Percentiles rank a stretch among this genome's conserved stretches.
phyloP scores from a whole-genome alignment of 768 basidiomycete species.

The Fistulinella prunicolor region DNA sequence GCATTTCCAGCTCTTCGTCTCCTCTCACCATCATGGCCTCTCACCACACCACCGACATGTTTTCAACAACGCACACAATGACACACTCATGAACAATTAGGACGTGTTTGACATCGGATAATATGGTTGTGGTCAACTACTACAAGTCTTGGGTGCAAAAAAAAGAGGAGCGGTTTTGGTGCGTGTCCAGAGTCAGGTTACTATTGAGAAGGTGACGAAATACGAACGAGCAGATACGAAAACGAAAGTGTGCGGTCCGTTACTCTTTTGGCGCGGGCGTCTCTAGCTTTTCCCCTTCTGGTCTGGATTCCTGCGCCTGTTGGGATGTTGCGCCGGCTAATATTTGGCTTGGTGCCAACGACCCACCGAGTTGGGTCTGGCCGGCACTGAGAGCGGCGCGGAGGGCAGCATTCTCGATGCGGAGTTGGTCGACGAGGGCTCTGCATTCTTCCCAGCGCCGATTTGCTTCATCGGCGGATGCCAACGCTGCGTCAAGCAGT shows the following conservation, averaged over 20 bases:
- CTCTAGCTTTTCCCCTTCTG: constrained; percentile 30
- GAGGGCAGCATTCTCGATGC: constrained; percentile 78
- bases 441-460: constrained; percentile 89
- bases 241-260: background rate
- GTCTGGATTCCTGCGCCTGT: constrained; percentile 19
- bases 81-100: background rate
- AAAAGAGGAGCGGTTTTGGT: constrained; percentile 6
- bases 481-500: constrained; percentile 80
- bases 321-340: constrained; percentile 20
- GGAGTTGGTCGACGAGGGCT: constrained; percentile 82
- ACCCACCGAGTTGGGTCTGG: constrained; percentile 34
- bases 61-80: background rate
- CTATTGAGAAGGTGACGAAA: constrained; percentile 6
- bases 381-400: constrained; percentile 57
- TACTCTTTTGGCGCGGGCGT: constrained; percentile 24
- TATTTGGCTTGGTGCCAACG: constrained; percentile 30
- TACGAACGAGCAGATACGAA: constrained; percentile 1
- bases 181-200: constrained; percentile 6
- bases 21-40: constrained; percentile 31
- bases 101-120: constrained; percentile 1
- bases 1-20: constrained; percentile 32
- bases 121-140: constrained; percentile 8
- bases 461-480: constrained; percentile 85
- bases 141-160: constrained; percentile 9
- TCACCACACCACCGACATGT: background rate